Conservation (phyloP, 2,329 filamentous ascomycete species). For the Talaromyces piceae region DNA sequence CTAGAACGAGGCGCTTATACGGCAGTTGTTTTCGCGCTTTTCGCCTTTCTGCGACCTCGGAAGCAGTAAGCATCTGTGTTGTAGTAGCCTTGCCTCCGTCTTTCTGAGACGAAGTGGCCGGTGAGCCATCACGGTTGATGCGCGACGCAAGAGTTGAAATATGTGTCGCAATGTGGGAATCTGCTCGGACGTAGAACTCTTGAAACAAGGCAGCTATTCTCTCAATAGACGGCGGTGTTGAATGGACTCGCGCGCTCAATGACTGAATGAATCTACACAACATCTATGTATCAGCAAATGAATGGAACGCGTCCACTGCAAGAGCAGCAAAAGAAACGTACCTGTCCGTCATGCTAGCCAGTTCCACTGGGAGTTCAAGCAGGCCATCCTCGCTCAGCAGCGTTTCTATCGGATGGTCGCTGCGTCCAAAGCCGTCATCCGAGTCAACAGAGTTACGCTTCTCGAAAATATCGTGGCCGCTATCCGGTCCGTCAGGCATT, state of each 20-base stretch:
- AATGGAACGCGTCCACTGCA: neutral
- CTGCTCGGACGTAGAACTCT: constrained; percentile 80
- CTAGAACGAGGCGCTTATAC: constrained; percentile 65
- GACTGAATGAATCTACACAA: constrained; percentile 75
- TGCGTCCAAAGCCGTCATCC: constrained; percentile 21
- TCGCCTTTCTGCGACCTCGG: constrained; percentile 74
- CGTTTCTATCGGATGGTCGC: constrained; percentile 19
- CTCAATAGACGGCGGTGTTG: constrained; percentile 74
- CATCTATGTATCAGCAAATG: neutral
- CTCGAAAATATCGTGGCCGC: constrained; percentile 37
- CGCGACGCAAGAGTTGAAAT: constrained; percentile 70
- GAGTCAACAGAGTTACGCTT: constrained; percentile 30
- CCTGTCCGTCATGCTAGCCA: constrained; percentile 84
- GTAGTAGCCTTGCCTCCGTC: constrained; percentile 40
- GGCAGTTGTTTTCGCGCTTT: constrained; percentile 71
- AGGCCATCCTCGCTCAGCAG: constrained; percentile 57
- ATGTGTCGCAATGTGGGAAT: constrained; percentile 77
- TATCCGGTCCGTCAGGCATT: neutral
- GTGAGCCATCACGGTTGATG: constrained; percentile 56
- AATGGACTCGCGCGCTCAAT: constrained; percentile 76
- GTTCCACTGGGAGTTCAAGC: constrained; percentile 87
- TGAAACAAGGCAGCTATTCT: constrained; percentile 82
- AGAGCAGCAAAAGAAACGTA: constrained; percentile 31
- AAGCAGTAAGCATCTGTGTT: constrained; percentile 82
- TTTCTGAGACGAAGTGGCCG: constrained; percentile 49